Base-by-base conservation (phyloP, 148 eudicot species). In the Euryodendron excelsum region DNA sequence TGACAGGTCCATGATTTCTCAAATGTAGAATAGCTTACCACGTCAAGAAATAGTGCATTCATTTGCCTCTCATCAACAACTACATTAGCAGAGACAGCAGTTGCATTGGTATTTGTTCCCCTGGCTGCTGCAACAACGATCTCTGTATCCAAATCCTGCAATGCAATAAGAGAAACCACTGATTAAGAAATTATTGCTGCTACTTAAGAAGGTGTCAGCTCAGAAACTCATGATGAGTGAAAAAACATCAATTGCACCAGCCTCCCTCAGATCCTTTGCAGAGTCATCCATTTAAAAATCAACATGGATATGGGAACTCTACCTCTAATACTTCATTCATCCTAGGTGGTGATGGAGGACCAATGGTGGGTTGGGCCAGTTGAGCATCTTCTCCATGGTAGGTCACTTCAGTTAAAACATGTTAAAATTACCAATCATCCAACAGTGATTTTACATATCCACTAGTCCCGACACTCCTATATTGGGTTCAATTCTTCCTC, bases 31-130 rank as follows among this genome's bases (percentile, higher is more conserved):
- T 9, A 60, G 77, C 84, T 89, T 84, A 96, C 99, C 86, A 96
- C 77, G 76, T 96, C 98, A 64, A 96, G 94, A 84, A 96, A 96
- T 7, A 96, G 82, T 56, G 97, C 95, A 83, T 96, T 96, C 99
- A 96, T 96, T 79, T 96, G 95, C 85, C 97, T 90, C 75, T 96
- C 98, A 79, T 96, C 99, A 77, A 93, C 90, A 14, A 87, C 74
- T 80, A 96, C 64, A 85, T 89, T 89, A 77, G 98, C 98, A 83
- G 99, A 80, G 59, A 93, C 90, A 37, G 97, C 92, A 28, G 99
- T 85, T 58, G 92, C 86, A 83, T 78, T 89, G 39, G 97, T 79
- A 78, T 66, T 81, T 58, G 97, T 79, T 18, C 85, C 97, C 78
- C 95, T 87, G 73, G 99, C 90, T 64, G 99, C 76, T 61, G 99